A percentile compares a stretch with the other conserved stretches of the same genome.
Conservation (phyloP, 177 flowering plant genomes). For the Vitis hybrid region DNA sequence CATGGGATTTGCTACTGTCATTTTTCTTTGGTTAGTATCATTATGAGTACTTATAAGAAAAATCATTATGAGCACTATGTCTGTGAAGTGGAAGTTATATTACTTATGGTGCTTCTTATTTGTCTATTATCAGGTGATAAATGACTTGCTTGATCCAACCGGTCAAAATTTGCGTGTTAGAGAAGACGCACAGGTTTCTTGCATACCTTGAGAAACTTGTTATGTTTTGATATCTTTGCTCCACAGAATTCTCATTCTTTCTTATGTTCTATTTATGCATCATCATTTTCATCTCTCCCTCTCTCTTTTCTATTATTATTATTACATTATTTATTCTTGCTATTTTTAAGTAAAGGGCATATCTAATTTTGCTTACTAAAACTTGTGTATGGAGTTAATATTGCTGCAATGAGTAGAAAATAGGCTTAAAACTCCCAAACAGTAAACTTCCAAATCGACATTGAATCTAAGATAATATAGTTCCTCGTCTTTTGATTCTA, state of each 20-base stretch:
- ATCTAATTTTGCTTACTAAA: no score
- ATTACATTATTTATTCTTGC: no score
- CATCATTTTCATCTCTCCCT: background rate
- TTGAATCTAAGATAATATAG: no score
- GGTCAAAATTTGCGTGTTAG: conserved; percentile 97
- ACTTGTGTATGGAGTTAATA: no score
- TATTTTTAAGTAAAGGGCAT: no score
- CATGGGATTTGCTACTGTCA: background rate
- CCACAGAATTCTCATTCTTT: background rate
- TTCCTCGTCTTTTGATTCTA: no score
- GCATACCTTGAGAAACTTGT: background rate
- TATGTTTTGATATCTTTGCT: no score
- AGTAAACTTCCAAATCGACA: no score
- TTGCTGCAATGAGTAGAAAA: no score
- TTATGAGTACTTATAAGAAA: background rate
- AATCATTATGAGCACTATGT: no score
- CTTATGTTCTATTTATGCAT: background rate
- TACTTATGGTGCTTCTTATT: conserved; percentile 6
- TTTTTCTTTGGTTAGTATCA: background rate
- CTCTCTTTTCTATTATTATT: background rate
- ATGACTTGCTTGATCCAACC: conserved; percentile 99
- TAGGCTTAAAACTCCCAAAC: no score
- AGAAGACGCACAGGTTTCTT: conserved; percentile 94
- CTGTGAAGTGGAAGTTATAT: conserved; percentile 3
- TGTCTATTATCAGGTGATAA: conserved; percentile 71